Evolutionary conservation across 352 stramenopile species (phyloP).

Genomic region (Stephanocyclus meneghinianus): DNA sequence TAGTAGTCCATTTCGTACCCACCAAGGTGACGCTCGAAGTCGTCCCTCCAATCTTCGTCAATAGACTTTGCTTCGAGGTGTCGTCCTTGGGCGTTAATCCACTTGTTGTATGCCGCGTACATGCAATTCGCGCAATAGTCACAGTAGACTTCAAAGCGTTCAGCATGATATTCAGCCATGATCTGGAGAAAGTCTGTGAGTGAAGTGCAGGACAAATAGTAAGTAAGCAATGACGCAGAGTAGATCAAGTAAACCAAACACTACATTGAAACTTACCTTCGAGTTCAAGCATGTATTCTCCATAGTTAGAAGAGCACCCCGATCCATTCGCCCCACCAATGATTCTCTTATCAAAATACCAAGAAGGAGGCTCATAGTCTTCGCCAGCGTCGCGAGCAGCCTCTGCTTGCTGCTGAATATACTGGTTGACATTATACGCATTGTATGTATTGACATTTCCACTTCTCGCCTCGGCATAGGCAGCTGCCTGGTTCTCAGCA

Average conservation of each 20-base stretch:
- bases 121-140: slow-evolving; percentile 70
- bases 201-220: neutral
- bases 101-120: slow-evolving; percentile 42
- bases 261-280: neutral
- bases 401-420: slow-evolving; percentile 1
- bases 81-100: slow-evolving; percentile 20
- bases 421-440: neutral
- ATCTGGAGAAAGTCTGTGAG: slow-evolving; percentile 37
- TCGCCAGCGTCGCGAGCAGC: neutral
- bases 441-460: neutral
- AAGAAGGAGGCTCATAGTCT: neutral
- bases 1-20: neutral
- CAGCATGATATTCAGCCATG: slow-evolving; percentile 50
- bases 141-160: slow-evolving; percentile 50
- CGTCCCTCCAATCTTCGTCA: slow-evolving; percentile 14
- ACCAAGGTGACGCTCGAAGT: slow-evolving; percentile 7
- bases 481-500: neutral
- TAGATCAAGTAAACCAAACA: neutral
- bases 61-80: slow-evolving; percentile 20
- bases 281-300: slow-evolving; percentile 21
- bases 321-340: slow-evolving; percentile 13
- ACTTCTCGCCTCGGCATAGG: neutral
- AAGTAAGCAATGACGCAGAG: no score
- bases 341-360: slow-evolving; percentile 16
- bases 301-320: slow-evolving; percentile 15